Evolutionary conservation across 768 basidiomycete species (phyloP), one percentile per base, ranked within the genome.

Genomic region (Mrakia frigida): DNA sequence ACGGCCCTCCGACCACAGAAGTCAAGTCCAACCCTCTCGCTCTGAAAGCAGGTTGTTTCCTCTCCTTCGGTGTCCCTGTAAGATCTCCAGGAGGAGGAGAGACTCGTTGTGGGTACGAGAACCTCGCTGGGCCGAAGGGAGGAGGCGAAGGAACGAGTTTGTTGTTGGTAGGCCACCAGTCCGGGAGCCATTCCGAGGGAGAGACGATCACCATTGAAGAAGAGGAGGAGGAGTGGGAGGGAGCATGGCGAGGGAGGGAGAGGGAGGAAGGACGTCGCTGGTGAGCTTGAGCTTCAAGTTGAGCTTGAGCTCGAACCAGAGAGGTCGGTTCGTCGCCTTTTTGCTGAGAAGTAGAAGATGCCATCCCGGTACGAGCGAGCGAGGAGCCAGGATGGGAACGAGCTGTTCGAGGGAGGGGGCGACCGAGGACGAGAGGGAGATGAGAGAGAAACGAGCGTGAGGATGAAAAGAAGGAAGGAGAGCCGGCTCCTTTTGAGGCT

Each of bases 131-230:
- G 37, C 2, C 39, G 23, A 21, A 21, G 0, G 65, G 37, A 65
- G 63, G 63, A 21, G 63, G 37, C 7, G 63, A 23, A 31, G 63
- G 63, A 35, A 35, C 35, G 33, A 16, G 23, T 13, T 63, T 18
- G 21, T 31, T 18, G 21, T 31, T 33, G 2, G 65, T 35, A 3
- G 65, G 65, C 35, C 35, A 68, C 65, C 65, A 68, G 9, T 68
- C 65, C 6, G 65, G 65, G 9, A 68, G 25, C 65, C 65, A 68
- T 41, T 43, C 65, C 18, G 65, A 68, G 21, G 65, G 65, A 43
- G 35, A 39, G 18, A 68, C 65, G 65, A 39, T 18, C 18, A 39
- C 39, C 13, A 39, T 68, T 1, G 23, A 39, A 5, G 65, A 41
- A 23, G 65, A 39, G 21, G 65, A 39, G 18, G 37, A 25, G 6